These are phyloP conservation scores for Serendipita sp. DNA, from an alignment of 768 basidiomycete genomes.

Conservation along the genomic window DNA sequence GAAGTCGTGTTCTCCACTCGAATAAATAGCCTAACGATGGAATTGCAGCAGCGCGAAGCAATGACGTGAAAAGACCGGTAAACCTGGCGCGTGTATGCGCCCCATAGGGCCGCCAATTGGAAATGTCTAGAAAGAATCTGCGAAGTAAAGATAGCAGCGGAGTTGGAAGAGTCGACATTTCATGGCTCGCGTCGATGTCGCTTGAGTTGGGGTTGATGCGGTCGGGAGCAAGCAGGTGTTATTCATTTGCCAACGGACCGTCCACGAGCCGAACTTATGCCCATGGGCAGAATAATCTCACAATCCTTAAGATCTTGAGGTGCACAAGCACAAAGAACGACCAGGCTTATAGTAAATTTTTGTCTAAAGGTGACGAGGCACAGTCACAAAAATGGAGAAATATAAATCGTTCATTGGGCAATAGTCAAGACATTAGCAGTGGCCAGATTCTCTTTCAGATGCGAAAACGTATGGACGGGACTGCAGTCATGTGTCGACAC, in stretches of 20 bases:
- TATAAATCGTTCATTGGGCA: too few species aligned
- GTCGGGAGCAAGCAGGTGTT: neutral
- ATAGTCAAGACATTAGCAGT: too few species aligned
- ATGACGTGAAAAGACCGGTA: neutral
- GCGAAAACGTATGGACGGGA: too few species aligned
- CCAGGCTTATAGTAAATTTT: too few species aligned
- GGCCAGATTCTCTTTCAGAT: too few species aligned
- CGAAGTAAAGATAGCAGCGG: conserved; percentile 5
- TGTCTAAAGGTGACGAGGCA: too few species aligned
- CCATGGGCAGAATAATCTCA: too few species aligned
- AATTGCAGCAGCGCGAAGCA: neutral
- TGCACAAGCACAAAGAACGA: too few species aligned
- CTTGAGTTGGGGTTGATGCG: neutral
- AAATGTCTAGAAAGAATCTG: neutral
- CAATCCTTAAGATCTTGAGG: too few species aligned
- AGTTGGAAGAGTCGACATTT: conserved; percentile 7
- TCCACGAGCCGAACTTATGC: too few species aligned
- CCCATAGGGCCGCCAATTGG: neutral
- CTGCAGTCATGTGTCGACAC: too few species aligned
- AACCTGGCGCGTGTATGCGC: neutral
- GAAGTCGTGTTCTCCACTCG: neutral
- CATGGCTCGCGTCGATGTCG: neutral
- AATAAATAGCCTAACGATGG: conserved; percentile 6
- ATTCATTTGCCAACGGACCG: neutral
- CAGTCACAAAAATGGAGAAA: too few species aligned